Conservation (phyloP, 2,329 filamentous ascomycete species). For the Colletotrichum musicola region DNA sequence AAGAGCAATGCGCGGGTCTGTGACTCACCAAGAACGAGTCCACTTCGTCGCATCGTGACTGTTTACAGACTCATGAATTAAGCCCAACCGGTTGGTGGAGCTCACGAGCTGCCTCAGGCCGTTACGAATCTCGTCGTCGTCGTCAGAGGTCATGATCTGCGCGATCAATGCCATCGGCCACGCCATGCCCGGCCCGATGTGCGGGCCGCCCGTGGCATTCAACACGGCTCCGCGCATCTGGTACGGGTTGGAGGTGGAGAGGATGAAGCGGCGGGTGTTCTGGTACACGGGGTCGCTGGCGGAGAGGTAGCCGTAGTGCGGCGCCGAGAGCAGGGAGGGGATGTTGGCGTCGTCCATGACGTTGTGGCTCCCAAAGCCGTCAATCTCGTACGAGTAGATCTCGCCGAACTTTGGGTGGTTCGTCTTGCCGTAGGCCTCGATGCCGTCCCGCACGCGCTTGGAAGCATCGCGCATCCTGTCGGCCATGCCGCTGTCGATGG, state of each 20-base stretch:
- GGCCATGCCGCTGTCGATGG: slow-evolving; percentile 64
- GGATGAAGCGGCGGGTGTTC: slow-evolving; percentile 82
- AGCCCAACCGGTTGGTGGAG: slow-evolving; percentile 77
- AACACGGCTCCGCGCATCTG: slow-evolving; percentile 69
- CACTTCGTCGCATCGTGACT: slow-evolving; percentile 66
- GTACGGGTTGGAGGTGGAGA: slow-evolving; percentile 80
- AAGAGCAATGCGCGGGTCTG: background rate
- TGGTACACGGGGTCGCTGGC: slow-evolving; percentile 76
- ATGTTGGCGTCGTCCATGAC: slow-evolving; percentile 77
- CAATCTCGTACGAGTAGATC: slow-evolving; percentile 78
- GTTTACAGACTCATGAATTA: slow-evolving; percentile 86
- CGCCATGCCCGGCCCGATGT: slow-evolving; percentile 74
- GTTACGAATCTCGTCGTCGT: slow-evolving; percentile 79
- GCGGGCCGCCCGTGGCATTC: slow-evolving; percentile 65
- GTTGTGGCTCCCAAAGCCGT: slow-evolving; percentile 72
- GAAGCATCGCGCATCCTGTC: slow-evolving; percentile 71
- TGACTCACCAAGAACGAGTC: slow-evolving; percentile 58
- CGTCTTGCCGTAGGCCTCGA: slow-evolving; percentile 78
- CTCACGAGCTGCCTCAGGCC: slow-evolving; percentile 75
- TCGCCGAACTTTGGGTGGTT: slow-evolving; percentile 70
- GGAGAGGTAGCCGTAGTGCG: slow-evolving; percentile 66
- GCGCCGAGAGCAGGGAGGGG: slow-evolving; percentile 71
- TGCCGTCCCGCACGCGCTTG: slow-evolving; percentile 68
- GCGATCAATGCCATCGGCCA: slow-evolving; percentile 92
- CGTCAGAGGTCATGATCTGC: slow-evolving; percentile 80